phyloP scores from a whole-genome alignment of 2,329 filamentous ascomycete species.

The Arthrobotrys entomopaga region DNA sequence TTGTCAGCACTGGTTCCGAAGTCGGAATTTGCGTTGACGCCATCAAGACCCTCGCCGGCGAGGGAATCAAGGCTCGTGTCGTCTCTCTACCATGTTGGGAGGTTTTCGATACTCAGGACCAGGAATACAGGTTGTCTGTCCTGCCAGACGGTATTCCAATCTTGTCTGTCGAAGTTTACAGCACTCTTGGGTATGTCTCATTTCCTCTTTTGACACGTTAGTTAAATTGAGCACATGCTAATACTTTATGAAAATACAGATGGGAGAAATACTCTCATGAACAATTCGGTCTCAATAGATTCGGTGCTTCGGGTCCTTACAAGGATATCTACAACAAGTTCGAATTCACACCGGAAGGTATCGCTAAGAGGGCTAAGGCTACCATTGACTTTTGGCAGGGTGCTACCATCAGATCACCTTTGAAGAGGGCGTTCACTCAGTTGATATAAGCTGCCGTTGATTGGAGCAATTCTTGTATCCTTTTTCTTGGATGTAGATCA shows the following conservation, averaged over 20 bases:
- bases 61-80: slow-evolving; percentile 86
- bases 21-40: slow-evolving; percentile 93
- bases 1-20: slow-evolving; percentile 96
- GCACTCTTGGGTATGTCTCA: slow-evolving; percentile 73
- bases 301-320: slow-evolving; percentile 96
- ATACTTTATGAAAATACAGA: slow-evolving; percentile 61
- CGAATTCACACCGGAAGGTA: slow-evolving; percentile 97
- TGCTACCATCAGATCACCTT: slow-evolving; percentile 83
- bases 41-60: slow-evolving; percentile 87
- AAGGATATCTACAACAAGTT: slow-evolving; percentile 99
- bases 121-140: slow-evolving; percentile 93
- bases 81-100: slow-evolving; percentile 97
- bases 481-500: slow-evolving; percentile 1
- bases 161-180: slow-evolving; percentile 94
- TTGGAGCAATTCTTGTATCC: too few relatives aligned
- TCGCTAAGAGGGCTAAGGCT: slow-evolving; percentile 90
- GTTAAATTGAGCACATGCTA: neutral
- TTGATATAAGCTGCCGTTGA: slow-evolving; percentile 73
- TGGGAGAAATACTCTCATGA: slow-evolving; percentile 99
- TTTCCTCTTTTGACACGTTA: slow-evolving; percentile 11
- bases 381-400: slow-evolving; percentile 99
- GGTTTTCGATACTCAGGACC: slow-evolving; percentile 91
- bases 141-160: slow-evolving; percentile 94
- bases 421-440: slow-evolving; percentile 98
- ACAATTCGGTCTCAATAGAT: slow-evolving; percentile 99